Evolutionary conservation across 352 stramenopile species (phyloP).

Genomic region (Blastocystis sp.): DNA sequence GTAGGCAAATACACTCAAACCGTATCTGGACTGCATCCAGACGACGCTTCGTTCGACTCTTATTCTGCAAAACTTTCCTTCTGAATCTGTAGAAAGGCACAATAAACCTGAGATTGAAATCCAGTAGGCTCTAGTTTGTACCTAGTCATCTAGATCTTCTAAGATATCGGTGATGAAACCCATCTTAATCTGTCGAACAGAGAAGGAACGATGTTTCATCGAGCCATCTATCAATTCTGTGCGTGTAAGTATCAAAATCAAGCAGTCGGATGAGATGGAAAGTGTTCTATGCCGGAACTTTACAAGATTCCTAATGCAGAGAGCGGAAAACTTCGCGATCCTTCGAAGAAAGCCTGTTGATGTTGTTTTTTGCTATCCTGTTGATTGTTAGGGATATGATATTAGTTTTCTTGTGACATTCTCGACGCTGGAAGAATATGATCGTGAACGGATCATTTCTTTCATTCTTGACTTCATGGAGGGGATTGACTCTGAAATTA

Average conservation of each 20-base stretch:
- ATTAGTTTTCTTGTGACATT: constrained; percentile 89
- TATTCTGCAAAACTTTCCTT: constrained; percentile 89
- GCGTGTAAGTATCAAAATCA: constrained; percentile 86
- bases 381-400: constrained; percentile 75
- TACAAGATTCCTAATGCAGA: constrained; percentile 87
- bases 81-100: constrained; percentile 85
- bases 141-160: constrained; percentile 54
- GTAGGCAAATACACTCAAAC: constrained; percentile 71
- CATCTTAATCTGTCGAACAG: constrained; percentile 83
- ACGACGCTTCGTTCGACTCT: constrained; percentile 81
- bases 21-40: constrained; percentile 83
- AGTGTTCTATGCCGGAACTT: constrained; percentile 87
- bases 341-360: constrained; percentile 81
- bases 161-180: constrained; percentile 76
- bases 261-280: constrained; percentile 86
- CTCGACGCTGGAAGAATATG: constrained; percentile 84
- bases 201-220: constrained; percentile 84
- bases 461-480: constrained; percentile 96
- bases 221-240: constrained; percentile 88
- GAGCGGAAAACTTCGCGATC: constrained; percentile 86
- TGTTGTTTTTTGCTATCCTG: constrained; percentile 59
- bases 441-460: constrained; percentile 90
- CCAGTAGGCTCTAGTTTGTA: constrained; percentile 67
- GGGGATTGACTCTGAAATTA: constrained; percentile 93
- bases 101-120: constrained; percentile 90